These are phyloP conservation scores for Rhamnella rubrinervis DNA, from an alignment of 331 rosid genomes.

Conservation along the genomic window DNA sequence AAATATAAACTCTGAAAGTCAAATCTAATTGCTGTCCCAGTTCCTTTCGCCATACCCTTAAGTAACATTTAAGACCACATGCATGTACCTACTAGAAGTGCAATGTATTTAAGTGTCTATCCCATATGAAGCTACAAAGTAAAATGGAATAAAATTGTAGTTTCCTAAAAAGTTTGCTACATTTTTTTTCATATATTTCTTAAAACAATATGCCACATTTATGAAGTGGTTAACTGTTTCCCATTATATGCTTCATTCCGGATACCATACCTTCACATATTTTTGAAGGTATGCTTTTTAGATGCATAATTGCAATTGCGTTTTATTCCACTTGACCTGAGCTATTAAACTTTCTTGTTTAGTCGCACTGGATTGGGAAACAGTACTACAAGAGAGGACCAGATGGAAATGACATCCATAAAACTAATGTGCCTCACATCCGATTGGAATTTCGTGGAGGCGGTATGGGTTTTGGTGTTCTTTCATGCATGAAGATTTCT, in stretches of 20 bases:
- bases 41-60: no score
- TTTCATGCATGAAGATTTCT: background rate
- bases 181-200: no score
- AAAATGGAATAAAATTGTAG: background rate
- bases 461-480: constrained; percentile 41
- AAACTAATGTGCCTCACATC: constrained; percentile 95
- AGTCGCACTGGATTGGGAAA: constrained; percentile 96
- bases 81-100: no score
- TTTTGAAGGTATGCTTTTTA: background rate
- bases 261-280: background rate
- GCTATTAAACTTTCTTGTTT: constrained; percentile 24
- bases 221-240: background rate
- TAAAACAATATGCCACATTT: background rate
- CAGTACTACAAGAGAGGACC: constrained; percentile 89
- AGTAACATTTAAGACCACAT: no score
- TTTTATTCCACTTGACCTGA: constrained; percentile 12
- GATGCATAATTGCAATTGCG: background rate
- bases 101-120: no score
- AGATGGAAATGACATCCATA: constrained; percentile 86
- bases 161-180: background rate
- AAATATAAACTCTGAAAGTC: no score
- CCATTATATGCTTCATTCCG: background rate
- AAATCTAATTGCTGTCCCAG: no score
- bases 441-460: constrained; percentile 88
- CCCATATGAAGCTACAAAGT: background rate